Percentiles rank a stretch among this genome's conserved stretches.
These are phyloP conservation scores for Collybiopsis confluens DNA, from an alignment of 768 basidiomycete species.

Conservation along the genomic window DNA sequence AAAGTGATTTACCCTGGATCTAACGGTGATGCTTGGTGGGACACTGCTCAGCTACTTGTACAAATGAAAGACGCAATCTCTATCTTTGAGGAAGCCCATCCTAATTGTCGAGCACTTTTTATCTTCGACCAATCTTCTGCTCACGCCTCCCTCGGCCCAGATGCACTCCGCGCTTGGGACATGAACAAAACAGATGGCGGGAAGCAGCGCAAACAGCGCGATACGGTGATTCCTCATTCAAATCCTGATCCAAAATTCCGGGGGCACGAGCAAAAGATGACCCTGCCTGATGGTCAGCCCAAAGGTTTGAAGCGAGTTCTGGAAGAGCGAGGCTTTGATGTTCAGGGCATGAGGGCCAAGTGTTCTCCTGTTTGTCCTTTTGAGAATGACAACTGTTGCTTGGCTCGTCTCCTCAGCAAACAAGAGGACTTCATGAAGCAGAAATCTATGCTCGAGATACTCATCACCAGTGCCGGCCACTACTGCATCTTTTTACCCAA, in stretches of 20 bases:
- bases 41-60: constrained; percentile 15
- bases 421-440: constrained; percentile 30
- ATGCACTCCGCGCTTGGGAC: constrained; percentile 20
- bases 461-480: constrained; percentile 23
- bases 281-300: constrained; percentile 11
- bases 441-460: constrained; percentile 21
- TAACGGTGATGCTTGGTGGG: constrained; percentile 20
- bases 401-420: constrained; percentile 23
- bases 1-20: constrained; percentile 21
- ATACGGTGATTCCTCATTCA: constrained; percentile 20
- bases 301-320: constrained; percentile 21
- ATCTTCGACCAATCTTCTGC: constrained; percentile 26
- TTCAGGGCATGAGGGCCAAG: constrained; percentile 20
- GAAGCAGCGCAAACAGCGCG: constrained; percentile 18
- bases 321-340: constrained; percentile 23
- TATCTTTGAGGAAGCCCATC: constrained; percentile 21
- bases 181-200: constrained; percentile 24
- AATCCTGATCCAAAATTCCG: constrained; percentile 15
- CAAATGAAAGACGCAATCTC: constrained; percentile 23
- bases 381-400: constrained; percentile 24
- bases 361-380: constrained; percentile 24
- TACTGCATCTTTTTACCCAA: constrained; percentile 27
- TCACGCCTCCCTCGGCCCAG: constrained; percentile 18
- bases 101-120: constrained; percentile 15
- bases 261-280: constrained; percentile 23